phyloP scores from a whole-genome alignment of 768 basidiomycete species.

The Arthromyces matolae region DNA sequence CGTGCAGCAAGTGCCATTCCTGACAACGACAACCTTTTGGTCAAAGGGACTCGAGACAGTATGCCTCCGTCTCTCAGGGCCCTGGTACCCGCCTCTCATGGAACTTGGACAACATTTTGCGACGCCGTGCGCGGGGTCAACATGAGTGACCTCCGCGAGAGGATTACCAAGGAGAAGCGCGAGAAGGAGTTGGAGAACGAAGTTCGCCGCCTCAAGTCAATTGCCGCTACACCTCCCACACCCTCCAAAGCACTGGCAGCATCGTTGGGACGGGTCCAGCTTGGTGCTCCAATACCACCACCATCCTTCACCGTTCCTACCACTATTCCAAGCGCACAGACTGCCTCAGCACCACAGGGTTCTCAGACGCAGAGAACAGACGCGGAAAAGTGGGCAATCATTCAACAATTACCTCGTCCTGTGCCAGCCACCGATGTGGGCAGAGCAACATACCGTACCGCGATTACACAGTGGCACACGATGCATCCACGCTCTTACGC shows the following conservation, averaged over 20 bases:
- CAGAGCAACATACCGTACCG: neutral
- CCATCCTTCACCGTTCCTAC: neutral
- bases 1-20: neutral
- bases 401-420: neutral
- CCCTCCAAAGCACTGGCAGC: neutral
- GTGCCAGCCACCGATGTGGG: neutral
- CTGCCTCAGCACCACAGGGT: neutral
- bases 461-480: neutral
- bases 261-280: neutral
- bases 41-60: neutral
- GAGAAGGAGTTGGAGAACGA: neutral
- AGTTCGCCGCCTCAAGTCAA: slow-evolving; percentile 2
- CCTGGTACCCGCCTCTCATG: neutral
- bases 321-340: neutral
- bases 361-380: neutral
- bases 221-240: slow-evolving; percentile 1
- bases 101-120: slow-evolving; percentile 4
- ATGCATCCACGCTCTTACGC: neutral
- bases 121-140: neutral
- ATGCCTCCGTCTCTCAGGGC: slow-evolving; percentile 3
- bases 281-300: neutral
- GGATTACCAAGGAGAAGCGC: neutral
- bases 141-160: slow-evolving; percentile 8
- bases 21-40: neutral
- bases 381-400: slow-evolving; percentile 2